Base-by-base conservation (phyloP, 2,329 filamentous ascomycete genomes). In the Metarhizium robertsii region DNA sequence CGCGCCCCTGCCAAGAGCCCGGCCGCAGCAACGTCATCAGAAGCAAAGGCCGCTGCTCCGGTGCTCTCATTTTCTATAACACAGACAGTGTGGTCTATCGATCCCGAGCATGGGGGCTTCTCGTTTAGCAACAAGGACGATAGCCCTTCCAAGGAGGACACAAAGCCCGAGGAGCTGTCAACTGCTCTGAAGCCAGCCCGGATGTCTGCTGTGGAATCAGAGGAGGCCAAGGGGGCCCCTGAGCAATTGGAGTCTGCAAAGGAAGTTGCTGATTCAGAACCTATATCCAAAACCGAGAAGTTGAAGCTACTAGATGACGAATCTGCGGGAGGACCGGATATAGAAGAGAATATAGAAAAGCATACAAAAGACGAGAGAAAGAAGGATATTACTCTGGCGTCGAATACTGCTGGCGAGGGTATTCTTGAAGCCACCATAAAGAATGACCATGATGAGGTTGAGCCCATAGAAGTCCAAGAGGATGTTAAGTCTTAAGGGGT, bases 1-100 rank as follows among this genome's bases (percentile, higher is more conserved):
- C 81, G 91, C 66, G 83, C 87, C 29, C 81, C 84, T 34, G 75
- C 79, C 11, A 79, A 74, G 71, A 74, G 72, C 58, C 68, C 76
- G 29, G 72, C 70, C 2, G 74, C 68, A 36, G 69, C 64, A 40
- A 65, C 58, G 7, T 61, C 68, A 6, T 62, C 66, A 7, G 62
- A 51, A 34, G 50, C 58, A 7, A 62, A 62, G 50, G 55, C 64
- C 3, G 49, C 66, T n/a, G 62, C 65, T 13, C 68, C 71, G n/a
- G 66, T 68, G 2, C 65, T 83, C 48, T 73, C 70, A 18, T 76
- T 83, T 57, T 77, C 75, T 0, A 64, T 69, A 30, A 71, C 78
- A 1, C 69, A 74, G 42, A 79, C 75, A 0, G 61, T 79, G 38
- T 84, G 75, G 69, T 78, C 76, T 53, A 76, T 84, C 55, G 76